These are phyloP conservation scores for Aspergillus wentii DNA, from an alignment of 495 filamentous ascomycete species.

Conservation along the genomic window DNA sequence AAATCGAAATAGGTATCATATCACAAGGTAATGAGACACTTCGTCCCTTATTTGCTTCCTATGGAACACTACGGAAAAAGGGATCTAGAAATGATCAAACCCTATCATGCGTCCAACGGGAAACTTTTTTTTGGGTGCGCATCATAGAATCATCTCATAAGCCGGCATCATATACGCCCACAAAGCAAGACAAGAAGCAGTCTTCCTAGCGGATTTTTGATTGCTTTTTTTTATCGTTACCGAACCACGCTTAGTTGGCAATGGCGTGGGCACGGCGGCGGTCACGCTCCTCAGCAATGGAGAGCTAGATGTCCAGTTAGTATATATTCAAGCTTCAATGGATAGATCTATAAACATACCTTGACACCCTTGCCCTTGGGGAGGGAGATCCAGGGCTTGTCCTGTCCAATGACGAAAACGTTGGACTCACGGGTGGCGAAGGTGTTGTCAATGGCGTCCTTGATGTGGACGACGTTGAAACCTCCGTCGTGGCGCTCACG, in stretches of 20 bases:
- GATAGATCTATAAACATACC: slow-evolving; percentile 35
- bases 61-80: slow-evolving; percentile 27
- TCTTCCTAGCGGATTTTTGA: slow-evolving; percentile 33
- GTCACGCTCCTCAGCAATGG: slow-evolving; percentile 97
- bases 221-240: slow-evolving; percentile 26
- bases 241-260: slow-evolving; percentile 51
- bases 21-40: slow-evolving; percentile 28
- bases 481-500: slow-evolving; percentile 99
- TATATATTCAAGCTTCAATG: not conserved
- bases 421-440: slow-evolving; percentile 98
- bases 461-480: slow-evolving; percentile 99
- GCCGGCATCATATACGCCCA: slow-evolving; percentile 35
- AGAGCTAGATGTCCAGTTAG: slow-evolving; percentile 50
- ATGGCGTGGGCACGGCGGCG: slow-evolving; percentile 78
- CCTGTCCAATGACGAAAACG: slow-evolving; percentile 95
- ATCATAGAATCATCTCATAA: slow-evolving; percentile 13
- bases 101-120: slow-evolving; percentile 10
- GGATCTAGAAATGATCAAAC: slow-evolving; percentile 3
- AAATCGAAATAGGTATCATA: slow-evolving; percentile 34
- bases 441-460: slow-evolving; percentile 98
- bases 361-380: slow-evolving; percentile 99
- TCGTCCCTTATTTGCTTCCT: slow-evolving; percentile 24
- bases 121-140: slow-evolving; percentile 14
- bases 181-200: slow-evolving; percentile 39
- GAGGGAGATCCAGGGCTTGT: slow-evolving; percentile 98